Percentiles rank a stretch among this genome's conserved stretches.
Conservation (phyloP, 2,329 filamentous ascomycete species). For the Chrysoporthe deuterocubensis region DNA sequence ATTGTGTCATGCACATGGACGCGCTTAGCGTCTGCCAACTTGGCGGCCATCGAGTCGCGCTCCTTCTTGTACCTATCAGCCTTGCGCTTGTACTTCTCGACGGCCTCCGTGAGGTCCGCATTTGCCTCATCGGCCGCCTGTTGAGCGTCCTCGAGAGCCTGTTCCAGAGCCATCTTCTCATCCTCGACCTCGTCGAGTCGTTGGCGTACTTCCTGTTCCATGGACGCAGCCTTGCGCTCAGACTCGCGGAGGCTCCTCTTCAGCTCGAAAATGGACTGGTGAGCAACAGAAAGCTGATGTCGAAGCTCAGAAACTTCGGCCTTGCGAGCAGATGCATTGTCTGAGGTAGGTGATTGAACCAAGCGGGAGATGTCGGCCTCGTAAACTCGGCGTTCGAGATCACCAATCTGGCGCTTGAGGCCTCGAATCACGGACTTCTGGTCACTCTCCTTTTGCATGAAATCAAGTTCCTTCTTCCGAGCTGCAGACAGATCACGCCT, state of each 20-base stretch:
- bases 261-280: slow-evolving; percentile 62
- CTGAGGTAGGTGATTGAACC: slow-evolving; percentile 50
- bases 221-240: slow-evolving; percentile 49
- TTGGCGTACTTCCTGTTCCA: slow-evolving; percentile 53
- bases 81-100: slow-evolving; percentile 52
- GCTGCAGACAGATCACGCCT: slow-evolving; percentile 66
- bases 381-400: slow-evolving; percentile 70
- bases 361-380: slow-evolving; percentile 63
- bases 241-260: slow-evolving; percentile 54
- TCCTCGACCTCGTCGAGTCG: slow-evolving; percentile 63
- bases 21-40: slow-evolving; percentile 37
- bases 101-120: slow-evolving; percentile 47
- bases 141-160: slow-evolving; percentile 60
- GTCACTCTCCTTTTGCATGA: slow-evolving; percentile 66
- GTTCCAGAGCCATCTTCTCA: slow-evolving; percentile 61
- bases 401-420: slow-evolving; percentile 67
- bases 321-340: slow-evolving; percentile 56
- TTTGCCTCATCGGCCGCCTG: slow-evolving; percentile 54
- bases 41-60: slow-evolving; percentile 44
- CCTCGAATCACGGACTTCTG: slow-evolving; percentile 66
- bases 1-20: slow-evolving; percentile 36
- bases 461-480: slow-evolving; percentile 68
- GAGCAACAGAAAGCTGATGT: slow-evolving; percentile 62
- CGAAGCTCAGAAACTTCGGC: slow-evolving; percentile 63
- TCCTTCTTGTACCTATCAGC: slow-evolving; percentile 57